Base-by-base conservation (phyloP, 2,329 filamentous ascomycete species). In the Raffaelea albimanens region DNA sequence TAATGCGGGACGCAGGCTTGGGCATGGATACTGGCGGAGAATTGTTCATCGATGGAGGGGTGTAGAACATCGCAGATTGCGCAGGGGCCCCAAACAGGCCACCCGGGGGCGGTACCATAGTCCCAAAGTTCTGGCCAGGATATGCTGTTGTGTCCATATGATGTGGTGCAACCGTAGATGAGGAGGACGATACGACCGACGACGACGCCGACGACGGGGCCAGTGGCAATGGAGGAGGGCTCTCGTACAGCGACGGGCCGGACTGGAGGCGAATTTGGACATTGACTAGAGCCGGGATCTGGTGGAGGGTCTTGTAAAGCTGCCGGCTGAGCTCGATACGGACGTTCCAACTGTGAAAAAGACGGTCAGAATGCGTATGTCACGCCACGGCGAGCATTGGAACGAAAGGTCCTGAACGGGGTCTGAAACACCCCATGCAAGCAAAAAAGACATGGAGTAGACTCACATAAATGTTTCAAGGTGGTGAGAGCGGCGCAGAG, bases 261-360 rank as follows among this genome's bases (percentile, higher is more conserved):
- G 67, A 65, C 51, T 82, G 79, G 61, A 83, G 68, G 47, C 80
- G 73, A 40, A 83, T 57, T 52, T 80, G 75, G 13, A 83, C 56
- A 50, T 73, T 63, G 47, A 69, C 68, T 23, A 83, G 65, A 7
- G 71, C 67, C 18, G 63, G 51, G 48, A 81, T 75, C 31, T 67
- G 61, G 57, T 81, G 78, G 11, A 83, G 64, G 31, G 70, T 69
- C 48, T 68, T 68, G 61, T 78, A 82, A 4, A 83, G 70, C 1
- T 70, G 70, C 5, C 75, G 67, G 57, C 73, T 79, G 10, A 83
- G 67, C 58, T 83, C 79, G 47, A 83, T 73, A 7, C 77, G 71
- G 46, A 82, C 75, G 57, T 83, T 80, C 80, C 80, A 83, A 53
- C 74, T 80, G 46, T 23, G 13, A 25, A 31, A 33, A 2, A 34